phyloP scores from a whole-genome alignment of 140 eudicot genomes.

The Ambrosia hybrid region DNA sequence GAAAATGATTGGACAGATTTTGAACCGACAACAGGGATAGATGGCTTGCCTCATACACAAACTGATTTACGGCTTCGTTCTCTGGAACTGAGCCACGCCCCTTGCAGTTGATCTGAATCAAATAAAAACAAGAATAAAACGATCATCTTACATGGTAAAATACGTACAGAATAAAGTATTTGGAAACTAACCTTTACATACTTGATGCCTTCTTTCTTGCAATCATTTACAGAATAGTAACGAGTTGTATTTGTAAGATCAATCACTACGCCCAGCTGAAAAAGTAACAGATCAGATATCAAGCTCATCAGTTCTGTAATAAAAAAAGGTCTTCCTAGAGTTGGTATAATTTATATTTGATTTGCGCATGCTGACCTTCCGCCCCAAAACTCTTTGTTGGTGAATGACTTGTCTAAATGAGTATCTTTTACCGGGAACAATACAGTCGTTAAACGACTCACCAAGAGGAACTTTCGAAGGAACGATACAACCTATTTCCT shows the following conservation, averaged over 20 bases:
- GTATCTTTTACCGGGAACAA: conserved; percentile 95
- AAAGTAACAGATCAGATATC: too few relatives aligned
- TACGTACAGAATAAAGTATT: not conserved
- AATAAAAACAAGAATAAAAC: conserved; percentile 4
- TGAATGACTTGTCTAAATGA: conserved; percentile 91
- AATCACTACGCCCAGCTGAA: conserved; percentile 94
- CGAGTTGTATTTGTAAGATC: conserved; percentile 99
- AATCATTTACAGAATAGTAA: conserved; percentile 66
- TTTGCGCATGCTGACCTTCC: conserved; percentile 50
- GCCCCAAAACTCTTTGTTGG: conserved; percentile 74
- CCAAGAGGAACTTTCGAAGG: conserved; percentile 99
- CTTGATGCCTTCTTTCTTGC: conserved; percentile 92
- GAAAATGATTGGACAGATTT: not conserved
- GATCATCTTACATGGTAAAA: not conserved
- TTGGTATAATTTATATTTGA: not conserved
- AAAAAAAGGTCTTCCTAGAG: conserved; percentile 3
- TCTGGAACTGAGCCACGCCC: conserved; percentile 97
- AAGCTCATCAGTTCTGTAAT: not conserved
- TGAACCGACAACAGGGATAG: not conserved
- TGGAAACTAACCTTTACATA: conserved; percentile 79
- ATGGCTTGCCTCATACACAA: conserved; percentile 69
- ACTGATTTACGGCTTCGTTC: conserved; percentile 82
- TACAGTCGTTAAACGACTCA: conserved; percentile 74
- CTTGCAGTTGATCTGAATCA: conserved; percentile 70
- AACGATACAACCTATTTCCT: conserved; percentile 72